Evolutionary conservation across 805 yeast species (phyloP), one percentile per base, ranked within the genome.

Genomic region (Metschnikowia henanensis): DNA sequence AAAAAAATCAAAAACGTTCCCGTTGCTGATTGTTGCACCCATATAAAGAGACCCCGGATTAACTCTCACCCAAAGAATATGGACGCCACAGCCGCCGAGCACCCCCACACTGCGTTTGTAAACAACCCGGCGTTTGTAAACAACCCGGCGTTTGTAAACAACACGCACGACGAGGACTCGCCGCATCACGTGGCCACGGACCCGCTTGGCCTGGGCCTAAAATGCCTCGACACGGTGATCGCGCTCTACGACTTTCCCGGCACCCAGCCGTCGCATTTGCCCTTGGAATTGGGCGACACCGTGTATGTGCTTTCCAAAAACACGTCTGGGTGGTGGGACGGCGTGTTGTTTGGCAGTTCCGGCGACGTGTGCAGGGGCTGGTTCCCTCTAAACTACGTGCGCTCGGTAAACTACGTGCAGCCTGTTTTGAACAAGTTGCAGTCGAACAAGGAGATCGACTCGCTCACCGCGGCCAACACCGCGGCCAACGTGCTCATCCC

Each of bases 261-360:
- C 4, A 77, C 77, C 3, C 75, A 72, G 42, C 68, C 79, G 1
- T 73, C 76, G 32, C 74, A 79, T 35, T 64, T 84, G 31, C 74
- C 76, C 18, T 62, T 85, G 17, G 64, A 62, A 41, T 66, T 75
- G n/a, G 92, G 90, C 16, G 95, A 86, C 50, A 73, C 84, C 3
- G 66, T 89, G 1, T 77, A 83, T 52, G 94, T 89, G 12, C 58
- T 87, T n/a, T 60, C 74, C 13, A 84, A 84, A 47, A 70, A 79
- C 13, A 77, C 75, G 30, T 61, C 80, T 2, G 87, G 89, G 2
- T 89, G 96, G 96, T 87, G 95, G 94, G 96, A 89, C 61, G 96
- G 96, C 9, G 72, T 84, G 15, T 39, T 63, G 5, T 40, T 61
- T 51, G 69, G 29, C 38, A 55, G 45, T 43, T 55, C 46, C 49